Evolutionary conservation across 768 basidiomycete genomes (phyloP).

Genomic region (Lanmaoa rubissima): DNA sequence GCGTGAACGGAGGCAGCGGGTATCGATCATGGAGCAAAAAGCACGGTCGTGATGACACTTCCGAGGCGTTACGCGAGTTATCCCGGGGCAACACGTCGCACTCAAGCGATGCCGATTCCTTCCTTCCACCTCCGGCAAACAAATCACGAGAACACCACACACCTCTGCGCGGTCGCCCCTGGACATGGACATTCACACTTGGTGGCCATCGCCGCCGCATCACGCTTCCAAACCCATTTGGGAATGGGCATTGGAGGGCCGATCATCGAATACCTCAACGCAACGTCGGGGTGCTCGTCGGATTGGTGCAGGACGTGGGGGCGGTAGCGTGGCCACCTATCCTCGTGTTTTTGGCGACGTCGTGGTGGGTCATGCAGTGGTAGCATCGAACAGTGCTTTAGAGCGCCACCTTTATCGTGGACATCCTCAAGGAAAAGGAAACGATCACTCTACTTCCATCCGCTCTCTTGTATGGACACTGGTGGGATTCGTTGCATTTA

Average conservation of each 20-base stretch:
- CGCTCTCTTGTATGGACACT: background rate
- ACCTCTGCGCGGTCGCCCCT: constrained; percentile 13
- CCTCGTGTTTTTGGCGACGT: constrained; percentile 28
- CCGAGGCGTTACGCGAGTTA: constrained; percentile 12
- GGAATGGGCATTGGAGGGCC: constrained; percentile 2
- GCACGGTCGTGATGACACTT: constrained; percentile 6
- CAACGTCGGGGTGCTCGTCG: constrained; percentile 29
- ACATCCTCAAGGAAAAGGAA: background rate
- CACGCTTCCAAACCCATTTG: constrained; percentile 19
- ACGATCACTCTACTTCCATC: background rate
- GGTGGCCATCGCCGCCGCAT: constrained; percentile 26
- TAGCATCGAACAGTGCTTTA: constrained; percentile 3
- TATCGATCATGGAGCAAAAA: constrained; percentile 7
- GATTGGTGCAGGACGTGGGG: constrained; percentile 31
- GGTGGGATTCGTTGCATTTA: background rate
- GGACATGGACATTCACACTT: constrained; percentile 28
- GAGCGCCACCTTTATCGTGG: background rate
- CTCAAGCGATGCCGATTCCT: constrained; percentile 4
- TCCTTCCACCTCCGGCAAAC: constrained; percentile 19
- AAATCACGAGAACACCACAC: constrained; percentile 8
- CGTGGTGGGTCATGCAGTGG: constrained; percentile 35
- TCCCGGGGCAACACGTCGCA: constrained; percentile 4
- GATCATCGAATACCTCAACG: constrained; percentile 11
- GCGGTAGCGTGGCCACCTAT: constrained; percentile 39
- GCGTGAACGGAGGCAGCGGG: constrained; percentile 5